Base-by-base conservation (phyloP, 176 grass and related monocot genomes). In the Aechmea fasciata region DNA sequence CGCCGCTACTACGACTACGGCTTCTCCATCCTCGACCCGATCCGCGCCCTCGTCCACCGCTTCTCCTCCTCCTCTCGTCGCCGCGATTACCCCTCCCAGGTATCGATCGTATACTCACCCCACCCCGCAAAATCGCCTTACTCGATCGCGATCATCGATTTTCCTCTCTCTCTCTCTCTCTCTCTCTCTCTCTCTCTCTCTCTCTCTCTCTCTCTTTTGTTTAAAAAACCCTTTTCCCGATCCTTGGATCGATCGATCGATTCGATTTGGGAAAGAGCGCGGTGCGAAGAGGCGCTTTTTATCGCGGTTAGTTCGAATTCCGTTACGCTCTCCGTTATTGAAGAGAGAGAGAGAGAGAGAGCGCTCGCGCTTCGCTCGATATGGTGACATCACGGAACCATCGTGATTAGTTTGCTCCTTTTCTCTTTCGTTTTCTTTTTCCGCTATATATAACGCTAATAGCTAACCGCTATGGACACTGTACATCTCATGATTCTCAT, bases 1-100 rank as follows among this genome's bases (percentile, higher is more conserved):
- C 67, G 15, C 28, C 71, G 72, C 41, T 52, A 28, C 57, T 10
- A 41, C 13, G 47, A 18, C 24, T 82, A 79, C 23, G 87, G 85
- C 26, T 85, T 96, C 74, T 96, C 85, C 7, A 20, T 96, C 5
- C 71, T 90, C 10, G 88, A 96, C 61, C 91, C 91, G 3, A 70
- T 91, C 47, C 91, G 85, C 53, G 63, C 83, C 26, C 18, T 96
- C 57, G 75, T 75, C 57, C 65, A 66, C 2, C 87, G 55, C 57
- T 80, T 96, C 68, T 65, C 64, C 17, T 25, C 78, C 17, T 25
- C 78, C 0, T 12, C 13, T 2, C 24, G 15, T 11, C 12, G 63
- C 29, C 26, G 12, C 2, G 20, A 83, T 49, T 54, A 51, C 26
- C 63, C 26, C 6, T 17, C 52, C 12, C 67, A 76, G 80, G 80